These are phyloP conservation scores for Naganishia antarctica DNA, from an alignment of 768 basidiomycete species.

Conservation along the genomic window DNA sequence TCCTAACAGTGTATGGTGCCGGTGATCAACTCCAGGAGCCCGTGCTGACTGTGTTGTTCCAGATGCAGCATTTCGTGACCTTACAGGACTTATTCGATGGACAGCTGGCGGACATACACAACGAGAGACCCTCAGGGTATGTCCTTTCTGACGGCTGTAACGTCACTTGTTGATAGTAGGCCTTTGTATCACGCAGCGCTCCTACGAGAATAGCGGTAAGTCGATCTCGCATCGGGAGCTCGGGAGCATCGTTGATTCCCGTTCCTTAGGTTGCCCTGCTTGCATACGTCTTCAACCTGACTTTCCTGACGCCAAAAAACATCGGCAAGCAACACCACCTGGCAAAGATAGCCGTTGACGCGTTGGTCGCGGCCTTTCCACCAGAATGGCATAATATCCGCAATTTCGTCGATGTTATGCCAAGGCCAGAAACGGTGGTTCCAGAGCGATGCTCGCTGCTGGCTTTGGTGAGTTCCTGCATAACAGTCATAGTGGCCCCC, in stretches of 20 bases:
- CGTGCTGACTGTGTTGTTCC: no score
- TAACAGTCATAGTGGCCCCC: background rate
- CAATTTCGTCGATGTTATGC: background rate
- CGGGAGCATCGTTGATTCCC: no score
- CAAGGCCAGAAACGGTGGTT: background rate
- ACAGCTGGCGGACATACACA: background rate
- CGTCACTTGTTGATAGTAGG: background rate
- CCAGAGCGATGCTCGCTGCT: background rate
- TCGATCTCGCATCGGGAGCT: background rate
- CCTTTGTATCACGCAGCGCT: background rate
- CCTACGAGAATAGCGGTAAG: slow-evolving; percentile 8
- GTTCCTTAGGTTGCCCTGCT: background rate
- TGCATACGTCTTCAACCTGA: slow-evolving; percentile 15
- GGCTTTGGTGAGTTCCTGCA: background rate
- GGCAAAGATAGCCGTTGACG: slow-evolving; percentile 2
- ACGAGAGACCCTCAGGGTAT: slow-evolving; percentile 1
- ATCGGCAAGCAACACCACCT: slow-evolving; percentile 4
- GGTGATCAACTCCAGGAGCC: background rate
- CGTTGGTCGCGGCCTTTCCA: background rate
- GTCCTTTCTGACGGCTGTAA: background rate
- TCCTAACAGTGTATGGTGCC: background rate
- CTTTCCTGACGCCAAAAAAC: slow-evolving; percentile 4
- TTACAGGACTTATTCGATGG: slow-evolving; percentile 5
- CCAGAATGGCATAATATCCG: background rate
- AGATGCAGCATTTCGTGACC: background rate